Evolutionary conservation across 2,329 filamentous ascomycete genomes (phyloP), one percentile per base, ranked within the genome.

Genomic region (Colletotrichum sp.): DNA sequence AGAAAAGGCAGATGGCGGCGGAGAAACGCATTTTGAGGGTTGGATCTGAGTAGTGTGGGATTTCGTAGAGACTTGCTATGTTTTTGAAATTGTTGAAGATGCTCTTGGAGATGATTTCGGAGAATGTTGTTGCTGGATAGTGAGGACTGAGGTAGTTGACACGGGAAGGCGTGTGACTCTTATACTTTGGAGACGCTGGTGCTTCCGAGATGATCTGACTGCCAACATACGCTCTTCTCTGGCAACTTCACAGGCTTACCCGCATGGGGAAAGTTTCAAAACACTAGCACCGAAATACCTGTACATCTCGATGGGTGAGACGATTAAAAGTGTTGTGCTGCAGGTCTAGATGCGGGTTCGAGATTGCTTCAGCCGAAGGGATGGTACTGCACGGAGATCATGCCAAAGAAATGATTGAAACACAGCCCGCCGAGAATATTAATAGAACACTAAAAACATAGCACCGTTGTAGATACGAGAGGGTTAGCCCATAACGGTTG

Each of bases 241-340:
- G 39, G 18, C 18, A n/a, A 7, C 39, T n/a, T 49, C 1, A n/a
- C 18, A 49, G 18, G 18, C 18, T 6, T n/a, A n/a, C 18, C 39
- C 39, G 39, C 18, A n/a, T n/a, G 18, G 39, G 18, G 18, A 49
- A 49, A 49, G 1, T 12, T 49, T 49, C 18, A 49, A 49, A n/a
- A 4, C 39, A n/a, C 39, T 49, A 49, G 9, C 18, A 49, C 1
- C 18, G 6, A n/a, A 12, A 6, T 12, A n/a, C 0, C 0, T n/a
- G 39, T 49, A n/a, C 39, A 6, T 49, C 18, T 49, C 18, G 3
- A n/a, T 49, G 39, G 18, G 1, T n/a, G 39, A 49, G 39, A 49
- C 18, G 39, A 2, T 12, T 12, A 6, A 10, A 49, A n/a, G 9
- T 49, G 39, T 49, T 9, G 18, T n/a, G 39, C 18, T 49, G 18